These are phyloP conservation scores for Rubroshorea leprosula DNA, from an alignment of 345 rosid species.

Conservation along the genomic window DNA sequence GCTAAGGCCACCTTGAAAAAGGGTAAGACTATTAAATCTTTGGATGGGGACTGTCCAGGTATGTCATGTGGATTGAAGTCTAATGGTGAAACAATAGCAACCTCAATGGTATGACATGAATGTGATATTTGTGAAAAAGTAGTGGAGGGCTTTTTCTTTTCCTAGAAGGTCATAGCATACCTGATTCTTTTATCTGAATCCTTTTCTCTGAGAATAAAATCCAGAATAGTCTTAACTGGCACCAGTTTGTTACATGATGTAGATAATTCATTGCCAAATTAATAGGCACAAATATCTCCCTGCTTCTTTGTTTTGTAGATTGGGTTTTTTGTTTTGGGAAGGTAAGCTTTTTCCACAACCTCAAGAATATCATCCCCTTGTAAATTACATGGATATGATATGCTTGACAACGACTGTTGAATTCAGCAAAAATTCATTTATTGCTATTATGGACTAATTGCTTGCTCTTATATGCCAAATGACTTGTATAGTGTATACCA, in stretches of 20 bases:
- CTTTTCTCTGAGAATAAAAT: not conserved
- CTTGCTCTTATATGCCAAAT: not conserved
- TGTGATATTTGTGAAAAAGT: not conserved
- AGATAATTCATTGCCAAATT: not conserved
- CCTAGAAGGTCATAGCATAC: too few relatives aligned
- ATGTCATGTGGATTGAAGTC: not conserved
- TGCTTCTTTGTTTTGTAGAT: not conserved
- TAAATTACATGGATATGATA: not conserved
- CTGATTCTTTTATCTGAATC: too few relatives aligned
- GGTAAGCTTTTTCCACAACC: too few relatives aligned
- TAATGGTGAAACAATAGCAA: not conserved
- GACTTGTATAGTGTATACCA: not conserved
- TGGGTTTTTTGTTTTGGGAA: not conserved
- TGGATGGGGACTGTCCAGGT: slow-evolving; percentile 5
- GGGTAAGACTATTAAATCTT: not conserved
- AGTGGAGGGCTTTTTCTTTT: too few relatives aligned
- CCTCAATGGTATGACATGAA: not conserved
- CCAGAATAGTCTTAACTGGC: not conserved
- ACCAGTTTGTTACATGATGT: not conserved
- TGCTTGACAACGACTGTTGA: not conserved
- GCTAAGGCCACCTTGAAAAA: not conserved
- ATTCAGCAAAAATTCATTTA: not conserved
- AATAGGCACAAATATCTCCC: not conserved
- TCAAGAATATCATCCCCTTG: too few relatives aligned
- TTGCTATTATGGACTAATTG: not conserved